phyloP scores from a whole-genome alignment of 1,139 yeast species.

The Suhomyces chickasaworum region DNA sequence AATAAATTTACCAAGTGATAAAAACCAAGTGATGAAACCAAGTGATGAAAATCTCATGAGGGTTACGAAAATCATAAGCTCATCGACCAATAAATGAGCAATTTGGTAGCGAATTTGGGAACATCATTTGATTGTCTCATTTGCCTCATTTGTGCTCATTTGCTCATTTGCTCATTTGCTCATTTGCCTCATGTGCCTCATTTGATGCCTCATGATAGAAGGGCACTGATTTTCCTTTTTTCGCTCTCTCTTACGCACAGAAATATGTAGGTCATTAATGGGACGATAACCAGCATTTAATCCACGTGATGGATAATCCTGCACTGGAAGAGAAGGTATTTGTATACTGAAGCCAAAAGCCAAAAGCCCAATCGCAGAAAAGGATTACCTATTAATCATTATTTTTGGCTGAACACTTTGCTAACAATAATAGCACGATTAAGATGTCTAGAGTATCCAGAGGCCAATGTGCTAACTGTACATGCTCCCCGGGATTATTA shows the following conservation, averaged over 20 bases:
- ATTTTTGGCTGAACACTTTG: not conserved
- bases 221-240: not conserved
- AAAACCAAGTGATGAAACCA: too few relatives aligned
- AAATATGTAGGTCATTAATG: not conserved
- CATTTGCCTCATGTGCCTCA: too few relatives aligned
- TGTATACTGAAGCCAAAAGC: too few relatives aligned
- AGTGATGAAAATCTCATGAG: too few relatives aligned
- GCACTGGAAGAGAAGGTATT: not conserved
- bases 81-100: too few relatives aligned
- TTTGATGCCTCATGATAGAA: not conserved
- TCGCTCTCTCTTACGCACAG: not conserved
- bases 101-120: too few relatives aligned
- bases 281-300: slow-evolving; percentile 3
- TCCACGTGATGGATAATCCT: not conserved
- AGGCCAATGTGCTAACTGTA: slow-evolving; percentile 68
- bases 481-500: slow-evolving; percentile 78
- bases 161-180: too few relatives aligned
- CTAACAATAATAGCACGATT: not conserved
- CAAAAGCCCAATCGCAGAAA: slow-evolving; percentile 6
- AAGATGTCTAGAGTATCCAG: slow-evolving; percentile 33
- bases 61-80: too few relatives aligned
- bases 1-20: too few relatives aligned
- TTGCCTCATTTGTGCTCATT: too few relatives aligned
- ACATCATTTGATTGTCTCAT: too few relatives aligned
- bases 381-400: slow-evolving; percentile 2